Base-by-base conservation (phyloP, 2,329 filamentous ascomycete genomes). In the Fusarium algeriense region DNA sequence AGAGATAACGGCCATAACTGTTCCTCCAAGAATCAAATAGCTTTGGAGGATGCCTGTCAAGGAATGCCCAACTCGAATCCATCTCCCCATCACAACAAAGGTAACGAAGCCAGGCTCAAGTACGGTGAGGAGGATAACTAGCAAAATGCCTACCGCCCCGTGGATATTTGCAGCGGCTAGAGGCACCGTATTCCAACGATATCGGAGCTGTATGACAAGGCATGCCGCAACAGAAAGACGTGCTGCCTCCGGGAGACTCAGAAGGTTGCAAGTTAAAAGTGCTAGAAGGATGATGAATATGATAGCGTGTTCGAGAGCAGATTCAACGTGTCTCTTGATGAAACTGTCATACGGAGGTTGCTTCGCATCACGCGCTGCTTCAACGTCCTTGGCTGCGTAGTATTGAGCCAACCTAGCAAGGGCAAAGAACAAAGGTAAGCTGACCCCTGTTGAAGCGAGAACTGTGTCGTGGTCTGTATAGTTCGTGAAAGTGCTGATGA, bases 391-490 rank as follows among this genome's bases (percentile, higher is more conserved):
- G 32, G 54, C 68, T 12, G 72, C 58, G 49, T 69, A 67, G 43
- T 69, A 65, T 45, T 76, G 71, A 7, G 73, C 71, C 7, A 73
- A 11, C 19, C 58, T 62, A 12, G 73, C 61, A 38, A 70, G 14
- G 8, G 62, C 43, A 11, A 71, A 69, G 20, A 75, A 73, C 9
- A 76, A 46, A 26, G 74, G 71, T 5, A 67, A 30, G 28, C 50
- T 75, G 11, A 75, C 41, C 13, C 64, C 65, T 20, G 67, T n/a
- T 7, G 74, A 67, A n/a, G 54, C 52, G 35, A 76, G 43, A 11
- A 69, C 26, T 19, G 48, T 54, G 11, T 59, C n/a, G 5, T 35
- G 59, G 12, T 56, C 67, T 14, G 54, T 44, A 30, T 44, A 12
- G 4, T 30, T 32, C 2, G 53, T 48, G n/a, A 46, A 45, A 8